phyloP scores from a whole-genome alignment of 2,329 filamentous ascomycete species.

The Penicillium sp. region DNA sequence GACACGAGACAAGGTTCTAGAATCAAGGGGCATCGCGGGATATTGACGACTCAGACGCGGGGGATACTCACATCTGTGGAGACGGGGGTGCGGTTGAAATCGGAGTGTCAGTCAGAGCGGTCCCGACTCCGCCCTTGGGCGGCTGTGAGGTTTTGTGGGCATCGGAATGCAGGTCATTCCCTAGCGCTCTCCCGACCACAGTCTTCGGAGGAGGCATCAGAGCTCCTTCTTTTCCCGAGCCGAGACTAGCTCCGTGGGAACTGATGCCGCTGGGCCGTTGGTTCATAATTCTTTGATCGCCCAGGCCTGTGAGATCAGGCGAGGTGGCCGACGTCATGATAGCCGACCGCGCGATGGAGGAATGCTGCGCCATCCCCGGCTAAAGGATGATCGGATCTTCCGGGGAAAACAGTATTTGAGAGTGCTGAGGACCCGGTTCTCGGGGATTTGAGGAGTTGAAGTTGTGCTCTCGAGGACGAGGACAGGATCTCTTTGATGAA shows the following conservation, averaged over 20 bases:
- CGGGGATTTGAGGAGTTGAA: neutral
- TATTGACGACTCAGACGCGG: constrained; percentile 29
- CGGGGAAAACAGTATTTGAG: neutral
- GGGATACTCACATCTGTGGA: constrained; percentile 63
- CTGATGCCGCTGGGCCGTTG: constrained; percentile 28
- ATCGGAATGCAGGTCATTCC: constrained; percentile 49
- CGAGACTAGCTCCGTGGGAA: constrained; percentile 32
- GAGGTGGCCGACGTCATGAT: constrained; percentile 52
- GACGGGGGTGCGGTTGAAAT: constrained; percentile 66
- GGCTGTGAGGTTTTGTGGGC: constrained; percentile 42
- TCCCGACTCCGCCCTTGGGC: constrained; percentile 57
- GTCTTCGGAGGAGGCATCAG: constrained; percentile 48
- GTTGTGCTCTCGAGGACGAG: constrained; percentile 7
- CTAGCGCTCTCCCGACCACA: constrained; percentile 51
- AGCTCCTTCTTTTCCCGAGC: constrained; percentile 39
- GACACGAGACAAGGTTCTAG: constrained; percentile 5
- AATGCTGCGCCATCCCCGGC: constrained; percentile 54
- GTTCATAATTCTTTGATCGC: constrained; percentile 32
- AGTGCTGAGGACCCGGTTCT: neutral
- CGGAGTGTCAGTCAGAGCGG: constrained; percentile 67
- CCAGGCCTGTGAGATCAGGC: constrained; percentile 28
- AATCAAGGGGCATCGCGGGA: neutral
- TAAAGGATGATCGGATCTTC: constrained; percentile 19
- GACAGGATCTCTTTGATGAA: constrained; percentile 19
- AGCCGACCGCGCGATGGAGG: constrained; percentile 57